Base-by-base conservation (phyloP, 2,329 filamentous ascomycete genomes). In the Sporothrix inflata region DNA sequence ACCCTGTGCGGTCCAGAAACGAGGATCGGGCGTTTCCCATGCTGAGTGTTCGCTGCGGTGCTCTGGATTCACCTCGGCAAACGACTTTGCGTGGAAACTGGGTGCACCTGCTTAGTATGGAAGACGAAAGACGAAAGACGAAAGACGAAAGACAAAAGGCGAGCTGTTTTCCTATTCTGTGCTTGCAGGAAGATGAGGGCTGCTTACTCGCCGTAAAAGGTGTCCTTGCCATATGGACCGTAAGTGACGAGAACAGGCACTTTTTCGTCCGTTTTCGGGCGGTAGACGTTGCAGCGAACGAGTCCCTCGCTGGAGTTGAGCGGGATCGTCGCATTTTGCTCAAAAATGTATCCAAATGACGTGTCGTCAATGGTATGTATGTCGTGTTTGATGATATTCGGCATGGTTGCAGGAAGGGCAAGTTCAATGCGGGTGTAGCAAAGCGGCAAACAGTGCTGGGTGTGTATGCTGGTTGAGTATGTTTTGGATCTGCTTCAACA, bases 201-300 rank as follows among this genome's bases (percentile, higher is more conserved):
- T 5, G 63, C 74, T 38, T 49, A 75, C 74, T 75, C 71, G 16
- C 83, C 82, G 78, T 92, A 92, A 24, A 84, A 86, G 47, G 92
- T 91, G 75, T 93, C 90, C 76, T 93, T 93, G 61, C 91, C 91
- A 74, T 93, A 93, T 0, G 91, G 91, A 0, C 91, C 91, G 75
- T 93, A 93, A 0, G 90, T 93, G 1, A 91, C 87, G 9, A 93
- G 78, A 0, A 91, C 90, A 0, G 91, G 91, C 27, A 84, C 84
- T 55, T 75, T 78, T 11, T 70, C 76, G 16, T 71, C 38, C 1
- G 49, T 60, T 69, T 80, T 79, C 0, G 82, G 82, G 6, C 80
- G 77, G 73, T 82, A 83, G 19, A 83, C 77, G 49, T 83, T 83
- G 74, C 80, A 80, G 14, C 82, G 79, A 21, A 83, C 78, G 6